A percentile compares a stretch with the other conserved stretches of the same genome.
Evolutionary conservation across 352 stramenopile genomes (phyloP).

Genomic region (Pythium guiyangense): DNA sequence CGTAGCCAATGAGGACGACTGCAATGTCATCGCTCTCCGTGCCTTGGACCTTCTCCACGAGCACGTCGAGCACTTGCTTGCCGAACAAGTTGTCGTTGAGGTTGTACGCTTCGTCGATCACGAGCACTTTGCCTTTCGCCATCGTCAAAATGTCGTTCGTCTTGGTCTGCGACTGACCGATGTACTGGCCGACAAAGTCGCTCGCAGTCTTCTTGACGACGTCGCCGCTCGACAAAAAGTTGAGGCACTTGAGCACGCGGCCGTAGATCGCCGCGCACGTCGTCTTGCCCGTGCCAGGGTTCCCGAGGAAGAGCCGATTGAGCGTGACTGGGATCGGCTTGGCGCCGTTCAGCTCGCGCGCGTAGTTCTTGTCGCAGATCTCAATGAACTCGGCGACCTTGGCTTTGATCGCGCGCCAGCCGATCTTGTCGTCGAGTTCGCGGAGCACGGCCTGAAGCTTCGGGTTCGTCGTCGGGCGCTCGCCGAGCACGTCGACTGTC

Average conservation of each 20-base stretch:
- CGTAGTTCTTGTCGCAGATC: slow-evolving; percentile 81
- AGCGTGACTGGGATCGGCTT: slow-evolving; percentile 59
- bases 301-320: slow-evolving; percentile 90
- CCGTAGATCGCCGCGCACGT: slow-evolving; percentile 89
- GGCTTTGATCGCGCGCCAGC: slow-evolving; percentile 78
- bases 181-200: slow-evolving; percentile 78
- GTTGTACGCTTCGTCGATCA: slow-evolving; percentile 95
- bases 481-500: slow-evolving; percentile 71
- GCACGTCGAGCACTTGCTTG: slow-evolving; percentile 78
- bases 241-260: slow-evolving; percentile 79
- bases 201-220: slow-evolving; percentile 85
- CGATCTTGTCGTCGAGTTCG: slow-evolving; percentile 73
- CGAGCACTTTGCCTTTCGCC: slow-evolving; percentile 85
- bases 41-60: slow-evolving; percentile 91
- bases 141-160: slow-evolving; percentile 79
- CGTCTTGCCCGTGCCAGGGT: slow-evolving; percentile 91
- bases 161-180: slow-evolving; percentile 88
- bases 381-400: slow-evolving; percentile 65
- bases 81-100: slow-evolving; percentile 66
- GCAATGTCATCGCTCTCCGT: slow-evolving; percentile 86
- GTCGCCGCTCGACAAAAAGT: slow-evolving; percentile 88
- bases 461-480: slow-evolving; percentile 67
- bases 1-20: slow-evolving; percentile 91
- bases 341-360: slow-evolving; percentile 66
- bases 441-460: slow-evolving; percentile 51